Conservation (phyloP, 1,284 basidiomycete species). For the Melampsora americana region DNA sequence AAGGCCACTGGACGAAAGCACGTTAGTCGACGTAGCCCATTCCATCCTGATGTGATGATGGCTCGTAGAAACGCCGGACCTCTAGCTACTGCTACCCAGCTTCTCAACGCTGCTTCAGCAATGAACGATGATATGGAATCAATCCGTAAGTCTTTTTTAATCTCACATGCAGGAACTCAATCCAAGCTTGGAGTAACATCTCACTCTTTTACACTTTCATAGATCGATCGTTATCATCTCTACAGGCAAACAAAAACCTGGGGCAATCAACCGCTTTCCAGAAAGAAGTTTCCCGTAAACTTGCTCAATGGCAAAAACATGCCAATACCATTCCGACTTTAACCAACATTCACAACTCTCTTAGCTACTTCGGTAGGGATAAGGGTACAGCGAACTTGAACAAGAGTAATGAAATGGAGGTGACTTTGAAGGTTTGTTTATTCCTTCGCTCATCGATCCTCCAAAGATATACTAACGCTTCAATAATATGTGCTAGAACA, state of each 20-base stretch:
- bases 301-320: slow-evolving; percentile 10
- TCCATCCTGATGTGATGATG: slow-evolving; percentile 5
- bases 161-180: too few species aligned
- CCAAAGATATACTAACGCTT: background rate
- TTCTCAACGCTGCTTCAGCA: background rate
- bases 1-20: background rate
- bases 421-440: slow-evolving; percentile 8
- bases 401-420: slow-evolving; percentile 3
- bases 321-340: background rate
- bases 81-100: background rate
- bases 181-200: too few species aligned
- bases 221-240: background rate
- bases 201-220: too few species aligned
- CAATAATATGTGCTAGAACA: background rate
- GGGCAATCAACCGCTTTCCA: background rate
- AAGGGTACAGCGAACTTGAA: slow-evolving; percentile 7
- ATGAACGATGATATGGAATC: background rate
- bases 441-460: background rate
- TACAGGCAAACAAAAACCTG: background rate
- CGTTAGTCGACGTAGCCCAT: slow-evolving; percentile 5
- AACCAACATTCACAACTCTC: slow-evolving; percentile 1
- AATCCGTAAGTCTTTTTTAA: background rate
- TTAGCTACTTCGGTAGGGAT: background rate
- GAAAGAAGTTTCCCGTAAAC: background rate
- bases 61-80: background rate